Evolutionary conservation across 345 rosid genomes (phyloP), one percentile per base, ranked within the genome.

Genomic region (Syzygium aqueum): DNA sequence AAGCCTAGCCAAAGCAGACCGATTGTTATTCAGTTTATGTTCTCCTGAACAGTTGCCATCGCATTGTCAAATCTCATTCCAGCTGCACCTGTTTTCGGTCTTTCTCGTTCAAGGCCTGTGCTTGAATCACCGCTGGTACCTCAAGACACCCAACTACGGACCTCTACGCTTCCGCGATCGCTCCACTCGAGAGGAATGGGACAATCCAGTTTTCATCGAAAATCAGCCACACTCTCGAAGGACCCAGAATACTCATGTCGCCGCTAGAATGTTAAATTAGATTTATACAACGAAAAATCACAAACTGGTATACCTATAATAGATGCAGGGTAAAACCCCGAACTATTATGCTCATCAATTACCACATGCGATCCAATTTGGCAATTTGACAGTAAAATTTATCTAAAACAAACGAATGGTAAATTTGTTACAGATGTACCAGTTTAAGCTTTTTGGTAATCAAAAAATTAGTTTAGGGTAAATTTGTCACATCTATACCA

Each of bases 161-260:
- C 77, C 40, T 63, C 10, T 28, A 28, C 19, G 19, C 1, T 30
- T 7, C 21, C 11, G 9, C 14, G 21, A 28, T 4, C 77, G 0
- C 43, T 16, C 11, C 78, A 67, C 30, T 17, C 12, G 10, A 67
- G 19, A 28, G 17, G 7, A 28, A 30, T 3, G 12, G 12, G 6
- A 67, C 43, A 8, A 67, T 5, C 43, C 17, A 21, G 10, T 33
- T 67, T 30, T 30, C 46, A 30, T 67, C 21, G 3, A 37, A 30
- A 17, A 16, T 67, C 17, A 67, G 78, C 43, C 23, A 1, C 15
- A 40, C 19, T 1, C 23, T 67, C 40, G 9, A 16, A 30, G 37
- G 77, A 30, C 5, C 21, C 0, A 0, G 6, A 65, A 65, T 3
- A 16, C 11, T 11, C 43, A 0, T 0, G 1, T 16, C 3, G 3